Percentiles rank a stretch among this genome's conserved stretches.
These are phyloP conservation scores for Lentinula detonsa DNA, from an alignment of 768 basidiomycete genomes.

Conservation along the genomic window DNA sequence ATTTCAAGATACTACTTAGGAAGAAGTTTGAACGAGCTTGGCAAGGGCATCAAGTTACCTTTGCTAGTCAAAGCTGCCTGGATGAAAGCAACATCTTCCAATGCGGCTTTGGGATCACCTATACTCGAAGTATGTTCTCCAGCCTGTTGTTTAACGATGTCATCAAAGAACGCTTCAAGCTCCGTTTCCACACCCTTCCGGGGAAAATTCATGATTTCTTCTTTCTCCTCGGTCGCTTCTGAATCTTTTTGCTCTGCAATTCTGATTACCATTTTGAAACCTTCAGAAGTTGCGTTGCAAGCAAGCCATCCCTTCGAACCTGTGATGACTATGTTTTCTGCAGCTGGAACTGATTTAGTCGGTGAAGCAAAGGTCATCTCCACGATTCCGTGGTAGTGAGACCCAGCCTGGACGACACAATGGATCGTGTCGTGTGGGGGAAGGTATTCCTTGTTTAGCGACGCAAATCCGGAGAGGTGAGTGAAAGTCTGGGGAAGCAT, in stretches of 20 bases:
- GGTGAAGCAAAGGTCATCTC: slow-evolving; percentile 63
- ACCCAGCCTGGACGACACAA: slow-evolving; percentile 44
- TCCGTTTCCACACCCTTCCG: slow-evolving; percentile 51
- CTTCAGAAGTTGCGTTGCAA: slow-evolving; percentile 23
- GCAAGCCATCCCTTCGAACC: slow-evolving; percentile 61
- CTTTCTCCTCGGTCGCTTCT: slow-evolving; percentile 18
- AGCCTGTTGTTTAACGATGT: slow-evolving; percentile 40
- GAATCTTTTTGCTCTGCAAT: neutral
- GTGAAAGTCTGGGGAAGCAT: slow-evolving; percentile 49
- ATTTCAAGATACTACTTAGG: neutral
- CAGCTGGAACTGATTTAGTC: slow-evolving; percentile 28
- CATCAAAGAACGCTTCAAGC: slow-evolving; percentile 43
- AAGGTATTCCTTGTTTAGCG: slow-evolving; percentile 66
- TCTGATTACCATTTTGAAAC: slow-evolving; percentile 26
- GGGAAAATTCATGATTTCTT: slow-evolving; percentile 43
- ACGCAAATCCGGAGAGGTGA: slow-evolving; percentile 57
- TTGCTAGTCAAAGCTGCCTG: slow-evolving; percentile 68
- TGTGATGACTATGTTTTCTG: slow-evolving; percentile 44
- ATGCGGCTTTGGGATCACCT: slow-evolving; percentile 56
- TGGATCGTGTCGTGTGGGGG: slow-evolving; percentile 78
- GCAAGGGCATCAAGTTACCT: slow-evolving; percentile 55
- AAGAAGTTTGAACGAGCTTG: slow-evolving; percentile 20
- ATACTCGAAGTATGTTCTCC: slow-evolving; percentile 30
- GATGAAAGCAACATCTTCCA: slow-evolving; percentile 75
- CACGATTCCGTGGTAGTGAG: slow-evolving; percentile 48